Percentiles rank a stretch among this genome's conserved stretches.
Conservation (phyloP, 768 basidiomycete genomes). For the Kwoniella dendrophila region DNA sequence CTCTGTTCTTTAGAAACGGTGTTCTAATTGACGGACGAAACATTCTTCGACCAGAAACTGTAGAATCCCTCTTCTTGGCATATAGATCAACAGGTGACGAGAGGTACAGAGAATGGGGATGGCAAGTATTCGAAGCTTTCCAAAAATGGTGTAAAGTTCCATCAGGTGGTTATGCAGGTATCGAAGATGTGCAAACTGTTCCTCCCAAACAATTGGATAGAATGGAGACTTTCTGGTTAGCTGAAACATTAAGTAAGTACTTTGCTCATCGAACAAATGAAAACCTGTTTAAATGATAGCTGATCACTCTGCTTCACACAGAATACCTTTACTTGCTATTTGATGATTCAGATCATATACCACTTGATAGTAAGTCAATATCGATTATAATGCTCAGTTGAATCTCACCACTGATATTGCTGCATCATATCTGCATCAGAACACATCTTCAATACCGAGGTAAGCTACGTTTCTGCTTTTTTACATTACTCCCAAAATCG, state of each 20-base stretch:
- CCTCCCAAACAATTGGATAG: conserved; percentile 74
- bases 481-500: not conserved
- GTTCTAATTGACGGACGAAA: conserved; percentile 78
- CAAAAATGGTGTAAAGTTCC: conserved; percentile 75
- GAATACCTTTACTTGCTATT: conserved; percentile 88
- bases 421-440: conserved; percentile 60
- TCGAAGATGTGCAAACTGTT: conserved; percentile 80
- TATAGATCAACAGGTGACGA: conserved; percentile 84
- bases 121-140: conserved; percentile 87
- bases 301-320: conserved; percentile 2
- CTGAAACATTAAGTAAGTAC: conserved; percentile 49
- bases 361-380: conserved; percentile 71
- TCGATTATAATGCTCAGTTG: not conserved
- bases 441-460: conserved; percentile 92
- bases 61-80: conserved; percentile 89
- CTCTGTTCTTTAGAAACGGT: conserved; percentile 22
- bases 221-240: conserved; percentile 95
- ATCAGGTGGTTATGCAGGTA: conserved; percentile 80
- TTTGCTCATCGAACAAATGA: no score
- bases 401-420: conserved; percentile 5
- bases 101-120: conserved; percentile 78
- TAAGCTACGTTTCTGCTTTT: conserved; percentile 45
- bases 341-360: conserved; percentile 69
- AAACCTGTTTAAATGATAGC: not conserved
- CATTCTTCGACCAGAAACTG: conserved; percentile 92